Evolutionary conservation across 164 flowering plant genomes (phyloP), one percentile per base, ranked within the genome.

Genomic region (Sedum album): DNA sequence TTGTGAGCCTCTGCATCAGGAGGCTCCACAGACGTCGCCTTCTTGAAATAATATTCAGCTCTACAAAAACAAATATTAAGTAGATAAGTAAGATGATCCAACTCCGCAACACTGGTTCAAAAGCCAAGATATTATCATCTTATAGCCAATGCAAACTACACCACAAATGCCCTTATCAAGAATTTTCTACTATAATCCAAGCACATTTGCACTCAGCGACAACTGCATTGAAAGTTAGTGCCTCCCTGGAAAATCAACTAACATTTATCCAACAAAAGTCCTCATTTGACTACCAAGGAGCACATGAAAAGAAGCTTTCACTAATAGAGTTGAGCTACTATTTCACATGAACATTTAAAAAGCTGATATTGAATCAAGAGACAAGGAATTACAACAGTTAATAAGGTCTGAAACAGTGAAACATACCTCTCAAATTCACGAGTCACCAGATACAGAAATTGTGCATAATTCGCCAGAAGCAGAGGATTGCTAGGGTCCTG

Each of bases 381-480:
- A 31, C n/a, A 20, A 15, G 4, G 38, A 38, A 31, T n/a, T 30
- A 30, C 13, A 7, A 66, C 0, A 35, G 49, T 23, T 42, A 25
- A 13, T 42, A 31, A 2, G 36, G 30, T 26, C 18, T 17, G 25
- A 13, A 14, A n/a, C n/a, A n/a, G n/a, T 35, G 38, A 35, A 35
- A 35, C 31, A 17, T 75, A 94, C 98, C 97, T 88, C 77, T 94
- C 91, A 55, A 85, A 83, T 65, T 91, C 93, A 31, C 75, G 90
- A 46, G 81, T 81, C 46, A 94, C 95, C 42, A 88, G 82, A 82
- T 76, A 82, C 73, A 94, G 94, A 75, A 94, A 94, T 72, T 91
- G 93, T 5, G 95, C 98, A 72, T 84, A 94, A 68, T 94, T 94
- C 74, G 84, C 77, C 6, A 94, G 88, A 6, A 94, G 78, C 17